Base-by-base conservation (phyloP, 2,329 filamentous ascomycete genomes). In the Aquanectria penicillioides region DNA sequence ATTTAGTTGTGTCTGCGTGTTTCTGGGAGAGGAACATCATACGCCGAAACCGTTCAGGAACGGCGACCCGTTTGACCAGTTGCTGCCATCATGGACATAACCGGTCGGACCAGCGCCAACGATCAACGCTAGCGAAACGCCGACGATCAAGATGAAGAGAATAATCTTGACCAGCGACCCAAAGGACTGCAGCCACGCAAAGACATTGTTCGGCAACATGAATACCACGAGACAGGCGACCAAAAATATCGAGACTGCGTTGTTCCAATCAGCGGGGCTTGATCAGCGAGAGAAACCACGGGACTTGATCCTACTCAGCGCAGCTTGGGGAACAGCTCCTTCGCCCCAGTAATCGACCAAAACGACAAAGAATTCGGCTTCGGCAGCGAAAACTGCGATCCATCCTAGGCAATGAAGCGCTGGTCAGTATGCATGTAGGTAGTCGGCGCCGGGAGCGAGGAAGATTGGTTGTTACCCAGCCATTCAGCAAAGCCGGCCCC, bases 401-500 rank as follows among this genome's bases (percentile, higher is more conserved):
- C 55, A 58, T 5, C 55, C 55, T 58, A 31, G 6, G 2, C 8
- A 3, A 5, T 8, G 26, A 10, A 34, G 15, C 18, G 15, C 31
- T n/a, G 8, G 4, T 26, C 7, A 18, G 17, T 12, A 18, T 23
- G 9, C 11, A n/a, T 15, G 12, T 12, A 31, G 5, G 11, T 22
- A 4, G 4, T 10, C n/a, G n/a, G n/a, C n/a, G n/a, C n/a, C n/a
- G n/a, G n/a, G n/a, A n/a, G 7, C 5, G 6, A 20, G 13, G 8
- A 11, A 33, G n/a, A 28, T 11, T 3, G n/a, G 10, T 11, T 36
- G 29, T 13, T 23, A 58, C 55, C 55, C 13, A 58, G 38, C 55
- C 55, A 58, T 46, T 58, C 48, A 2, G 55, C 55, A 33, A 58
- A 58, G 8, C 55, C 55, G 17, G 55, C 55, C 3, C 55, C 56